phyloP scores from a whole-genome alignment of 345 rosid species.

The Microthlaspi erraticum region DNA sequence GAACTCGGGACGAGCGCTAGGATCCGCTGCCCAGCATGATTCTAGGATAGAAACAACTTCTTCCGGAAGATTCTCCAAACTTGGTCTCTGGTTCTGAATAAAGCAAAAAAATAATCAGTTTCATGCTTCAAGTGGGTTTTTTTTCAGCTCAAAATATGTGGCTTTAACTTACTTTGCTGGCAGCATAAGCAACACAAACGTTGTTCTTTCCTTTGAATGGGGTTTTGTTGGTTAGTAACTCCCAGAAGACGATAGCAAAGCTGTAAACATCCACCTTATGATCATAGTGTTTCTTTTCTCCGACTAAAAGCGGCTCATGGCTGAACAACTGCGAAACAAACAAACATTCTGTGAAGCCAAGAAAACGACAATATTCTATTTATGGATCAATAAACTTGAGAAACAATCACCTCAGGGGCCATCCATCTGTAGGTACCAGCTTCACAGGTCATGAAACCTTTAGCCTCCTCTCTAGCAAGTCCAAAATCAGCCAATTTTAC shows the following conservation, averaged over 20 bases:
- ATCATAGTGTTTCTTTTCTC: constrained; percentile 69
- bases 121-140: background rate
- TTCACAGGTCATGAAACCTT: constrained; percentile 62
- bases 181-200: constrained; percentile 61
- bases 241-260: constrained; percentile 77
- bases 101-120: background rate
- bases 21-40: constrained; percentile 73
- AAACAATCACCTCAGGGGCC: constrained; percentile 59
- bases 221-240: constrained; percentile 63
- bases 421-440: constrained; percentile 48
- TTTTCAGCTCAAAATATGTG: background rate
- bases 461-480: constrained; percentile 66
- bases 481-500: constrained; percentile 78
- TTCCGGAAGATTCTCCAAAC: constrained; percentile 59
- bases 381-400: constrained; percentile 1
- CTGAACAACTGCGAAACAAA: constrained; percentile 57
- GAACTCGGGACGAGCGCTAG: constrained; percentile 64
- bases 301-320: constrained; percentile 53
- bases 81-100: constrained; percentile 69
- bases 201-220: constrained; percentile 65
- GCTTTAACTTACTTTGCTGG: constrained; percentile 53
- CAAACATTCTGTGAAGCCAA: constrained; percentile 23
- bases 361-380: background rate
- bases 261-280: constrained; percentile 86
- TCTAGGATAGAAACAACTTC: constrained; percentile 52